Evolutionary conservation across 495 filamentous ascomycete species (phyloP).

Genomic region (Aspergillus haitiensis): DNA sequence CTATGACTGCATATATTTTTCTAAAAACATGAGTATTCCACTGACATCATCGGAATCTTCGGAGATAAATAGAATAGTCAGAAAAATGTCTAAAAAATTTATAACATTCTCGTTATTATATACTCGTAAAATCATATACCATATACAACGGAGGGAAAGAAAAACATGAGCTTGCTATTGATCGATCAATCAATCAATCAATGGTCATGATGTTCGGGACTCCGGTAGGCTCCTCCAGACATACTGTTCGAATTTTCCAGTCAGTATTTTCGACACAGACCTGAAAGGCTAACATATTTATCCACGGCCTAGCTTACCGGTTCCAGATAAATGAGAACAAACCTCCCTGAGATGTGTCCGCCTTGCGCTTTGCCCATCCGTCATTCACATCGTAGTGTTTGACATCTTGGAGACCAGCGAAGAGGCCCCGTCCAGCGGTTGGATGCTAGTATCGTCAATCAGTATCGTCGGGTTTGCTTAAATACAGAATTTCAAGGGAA

Average conservation of each 20-base stretch:
- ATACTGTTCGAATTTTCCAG: not conserved
- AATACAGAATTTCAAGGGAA: not conserved
- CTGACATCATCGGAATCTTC: no score
- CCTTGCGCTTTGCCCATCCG: conserved; percentile 4
- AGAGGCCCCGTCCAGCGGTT: not conserved
- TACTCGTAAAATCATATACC: no score
- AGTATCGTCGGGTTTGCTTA: not conserved
- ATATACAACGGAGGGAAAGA: no score
- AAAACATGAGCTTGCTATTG: no score
- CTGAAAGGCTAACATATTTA: no score
- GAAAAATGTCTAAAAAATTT: no score
- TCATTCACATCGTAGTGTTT: conserved; percentile 5
- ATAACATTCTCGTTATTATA: no score
- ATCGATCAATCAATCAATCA: no score
- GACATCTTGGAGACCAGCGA: conserved; percentile 2
- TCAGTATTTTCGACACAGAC: not conserved
- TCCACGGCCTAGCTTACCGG: not conserved
- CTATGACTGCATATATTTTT: no score
- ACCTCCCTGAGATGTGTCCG: not conserved
- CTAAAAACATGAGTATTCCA: no score
- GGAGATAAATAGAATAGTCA: no score
- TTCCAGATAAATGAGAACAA: not conserved
- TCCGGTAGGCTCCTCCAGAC: conserved; percentile 6
- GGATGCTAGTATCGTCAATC: not conserved
- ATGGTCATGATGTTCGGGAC: not conserved